Evolutionary conservation across 2,329 filamentous ascomycete species (phyloP), one percentile per base, ranked within the genome.

Genomic region (Mycogone perniciosa): DNA sequence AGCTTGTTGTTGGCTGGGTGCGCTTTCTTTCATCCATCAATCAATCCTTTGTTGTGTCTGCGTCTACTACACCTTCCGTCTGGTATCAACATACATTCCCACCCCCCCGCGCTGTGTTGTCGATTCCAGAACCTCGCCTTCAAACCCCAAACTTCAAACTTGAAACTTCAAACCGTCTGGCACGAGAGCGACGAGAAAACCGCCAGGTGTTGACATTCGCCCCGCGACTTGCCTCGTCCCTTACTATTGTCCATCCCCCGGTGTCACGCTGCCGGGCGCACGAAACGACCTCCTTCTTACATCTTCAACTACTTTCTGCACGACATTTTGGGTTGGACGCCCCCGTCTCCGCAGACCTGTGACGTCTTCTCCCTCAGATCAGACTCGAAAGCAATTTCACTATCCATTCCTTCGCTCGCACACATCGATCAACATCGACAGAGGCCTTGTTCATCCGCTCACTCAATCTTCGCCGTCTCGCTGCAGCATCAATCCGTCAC

Each of bases 51-150:
- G 31, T 44, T 53, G 41, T 43, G 48, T 46, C 42, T 37, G 20
- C 20, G 20, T 20, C 20, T 20, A 20, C 20, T 20, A 20, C 20
- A 20, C 20, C 20, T 20, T 20, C 20, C 20, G 20, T 20, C 20
- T 20, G 20, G 20, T 20, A 20, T 20, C 20, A 20, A 20, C 20
- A 20, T 20, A 20, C 20, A 20, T 20, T 20, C 3, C 48, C 47
- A 51, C 53, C 51, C 55, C 48, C 44, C 52, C 52, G 26, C 44
- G 34, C 29, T 49, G 37, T 30, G 44, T 31, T 34, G 48, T 51
- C 60, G 42, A 64, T 62, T 64, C 62, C 58, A 64, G 62, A 46
- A 58, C 53, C 56, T 62, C 61, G 56, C 60, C 56, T 44, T 60
- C 50, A 46, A 29, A 56, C 62, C n/a, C n/a, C n/a, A n/a, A 20